Conservation (phyloP, 352 stramenopile species). For the Phytophthora idaei region DNA sequence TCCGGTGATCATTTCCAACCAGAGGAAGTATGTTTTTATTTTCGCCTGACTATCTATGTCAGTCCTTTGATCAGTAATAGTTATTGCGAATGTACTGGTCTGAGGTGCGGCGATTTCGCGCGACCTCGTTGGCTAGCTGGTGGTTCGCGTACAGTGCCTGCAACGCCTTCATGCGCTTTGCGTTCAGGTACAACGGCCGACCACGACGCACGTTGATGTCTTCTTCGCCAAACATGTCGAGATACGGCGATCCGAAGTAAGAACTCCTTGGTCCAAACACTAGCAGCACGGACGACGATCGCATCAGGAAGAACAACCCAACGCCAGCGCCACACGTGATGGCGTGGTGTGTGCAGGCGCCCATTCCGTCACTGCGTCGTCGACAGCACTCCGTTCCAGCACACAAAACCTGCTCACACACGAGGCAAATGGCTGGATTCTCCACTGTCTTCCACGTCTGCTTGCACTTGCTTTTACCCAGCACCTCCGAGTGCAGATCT, state of each 20-base stretch:
- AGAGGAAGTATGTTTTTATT: too few relatives aligned
- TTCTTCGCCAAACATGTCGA: conserved; percentile 91
- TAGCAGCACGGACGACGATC: conserved; percentile 76
- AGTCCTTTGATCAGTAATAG: conserved; percentile 59
- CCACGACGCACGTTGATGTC: conserved; percentile 84
- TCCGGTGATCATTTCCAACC: too few relatives aligned
- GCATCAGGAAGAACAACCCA: conserved; percentile 85
- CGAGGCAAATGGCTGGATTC: conserved; percentile 80
- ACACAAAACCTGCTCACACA: conserved; percentile 81
- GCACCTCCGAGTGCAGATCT: conserved; percentile 74
- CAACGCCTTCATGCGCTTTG: conserved; percentile 74
- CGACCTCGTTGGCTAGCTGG: conserved; percentile 81
- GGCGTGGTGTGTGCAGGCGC: conserved; percentile 76
- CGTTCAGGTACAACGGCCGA: conserved; percentile 75
- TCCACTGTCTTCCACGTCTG: conserved; percentile 76
- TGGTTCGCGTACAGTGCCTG: conserved; percentile 80
- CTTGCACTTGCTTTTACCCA: conserved; percentile 75
- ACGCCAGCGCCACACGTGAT: conserved; percentile 75
- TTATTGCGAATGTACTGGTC: conserved; percentile 90
- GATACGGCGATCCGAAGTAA: conserved; percentile 87
- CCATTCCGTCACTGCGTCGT: conserved; percentile 66
- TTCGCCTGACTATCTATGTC: too few relatives aligned
- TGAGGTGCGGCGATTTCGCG: conserved; percentile 81
- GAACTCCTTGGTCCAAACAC: conserved; percentile 76
- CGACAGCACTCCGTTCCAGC: conserved; percentile 84